phyloP scores from a whole-genome alignment of 2,329 filamentous ascomycete genomes.

The Massarina eburnea region DNA sequence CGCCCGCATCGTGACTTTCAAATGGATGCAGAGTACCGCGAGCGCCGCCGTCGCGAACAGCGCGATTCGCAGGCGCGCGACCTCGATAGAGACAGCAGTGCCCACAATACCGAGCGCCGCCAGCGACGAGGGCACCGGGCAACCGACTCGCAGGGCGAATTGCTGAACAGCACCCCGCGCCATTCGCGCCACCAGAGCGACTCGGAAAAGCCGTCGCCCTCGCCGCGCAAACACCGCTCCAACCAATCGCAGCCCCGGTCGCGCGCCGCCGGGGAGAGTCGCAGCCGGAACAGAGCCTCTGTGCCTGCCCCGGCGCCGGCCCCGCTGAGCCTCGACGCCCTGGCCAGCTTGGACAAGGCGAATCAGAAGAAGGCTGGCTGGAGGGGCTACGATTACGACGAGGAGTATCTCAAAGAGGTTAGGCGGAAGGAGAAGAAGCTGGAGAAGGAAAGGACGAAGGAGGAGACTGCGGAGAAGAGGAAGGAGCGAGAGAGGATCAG shows the following conservation, averaged over 20 bases:
- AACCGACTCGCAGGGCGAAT: constrained; percentile 43
- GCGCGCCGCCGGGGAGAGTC: constrained; percentile 5
- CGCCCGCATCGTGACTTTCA: no score
- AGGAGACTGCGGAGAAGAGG: constrained; percentile 34
- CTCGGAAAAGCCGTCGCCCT: constrained; percentile 31
- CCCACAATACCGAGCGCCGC: constrained; percentile 28
- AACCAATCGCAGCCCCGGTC: constrained; percentile 29
- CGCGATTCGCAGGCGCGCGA: constrained; percentile 28
- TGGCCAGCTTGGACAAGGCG: constrained; percentile 66
- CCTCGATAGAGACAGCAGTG: not conserved
- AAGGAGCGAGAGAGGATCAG: constrained; percentile 29
- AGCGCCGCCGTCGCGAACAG: constrained; percentile 29
- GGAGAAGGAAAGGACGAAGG: constrained; percentile 37
- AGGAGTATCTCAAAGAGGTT: constrained; percentile 42
- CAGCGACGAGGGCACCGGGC: constrained; percentile 40
- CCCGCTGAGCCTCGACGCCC: constrained; percentile 56
- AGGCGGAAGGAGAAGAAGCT: constrained; percentile 37
- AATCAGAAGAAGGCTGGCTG: constrained; percentile 57
- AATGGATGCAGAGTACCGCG: constrained; percentile 24
- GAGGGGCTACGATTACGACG: constrained; percentile 44
- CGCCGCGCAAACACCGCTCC: constrained; percentile 25
- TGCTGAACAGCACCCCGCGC: constrained; percentile 19
- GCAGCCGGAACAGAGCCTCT: not conserved
- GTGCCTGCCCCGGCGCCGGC: constrained; percentile 17
- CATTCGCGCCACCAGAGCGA: constrained; percentile 30